Percentiles rank a stretch among this genome's conserved stretches.
Conservation (phyloP, 495 filamentous ascomycete genomes). For the Penicillium flavigenum region DNA sequence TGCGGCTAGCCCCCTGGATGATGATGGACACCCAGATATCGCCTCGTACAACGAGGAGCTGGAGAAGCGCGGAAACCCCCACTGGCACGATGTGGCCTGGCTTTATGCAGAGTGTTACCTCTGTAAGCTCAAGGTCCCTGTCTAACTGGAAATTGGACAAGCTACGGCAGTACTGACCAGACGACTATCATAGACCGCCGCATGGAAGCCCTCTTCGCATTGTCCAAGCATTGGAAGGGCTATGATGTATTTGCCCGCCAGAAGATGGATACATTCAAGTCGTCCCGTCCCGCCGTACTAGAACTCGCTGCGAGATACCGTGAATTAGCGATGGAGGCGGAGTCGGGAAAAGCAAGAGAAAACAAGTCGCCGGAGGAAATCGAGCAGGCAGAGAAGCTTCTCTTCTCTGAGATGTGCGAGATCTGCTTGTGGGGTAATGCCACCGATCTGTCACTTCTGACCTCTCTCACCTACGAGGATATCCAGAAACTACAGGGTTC, state of each 20-base stretch:
- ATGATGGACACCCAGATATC: slow-evolving; percentile 79
- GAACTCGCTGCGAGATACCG: slow-evolving; percentile 80
- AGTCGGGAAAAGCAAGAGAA: slow-evolving; percentile 33
- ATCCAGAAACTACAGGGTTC: slow-evolving; percentile 94
- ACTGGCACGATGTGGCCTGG: slow-evolving; percentile 85
- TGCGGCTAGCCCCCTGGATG: slow-evolving; percentile 63
- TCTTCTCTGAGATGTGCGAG: slow-evolving; percentile 94
- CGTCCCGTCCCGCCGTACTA: slow-evolving; percentile 85
- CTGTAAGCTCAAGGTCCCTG: slow-evolving; percentile 58
- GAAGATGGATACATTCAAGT: slow-evolving; percentile 90
- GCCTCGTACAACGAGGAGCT: slow-evolving; percentile 83
- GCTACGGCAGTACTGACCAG: slow-evolving; percentile 18
- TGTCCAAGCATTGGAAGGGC: slow-evolving; percentile 79
- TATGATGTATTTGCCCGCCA: slow-evolving; percentile 92
- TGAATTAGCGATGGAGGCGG: slow-evolving; percentile 58
- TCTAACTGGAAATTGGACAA: neutral
- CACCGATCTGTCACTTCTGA: slow-evolving; percentile 89
- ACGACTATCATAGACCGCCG: slow-evolving; percentile 54
- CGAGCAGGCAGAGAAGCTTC: slow-evolving; percentile 67
- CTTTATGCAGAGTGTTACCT: slow-evolving; percentile 93
- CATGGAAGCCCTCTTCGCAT: slow-evolving; percentile 70
- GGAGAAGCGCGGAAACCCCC: slow-evolving; percentile 66
- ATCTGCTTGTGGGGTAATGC: slow-evolving; percentile 98
- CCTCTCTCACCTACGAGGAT: slow-evolving; percentile 87
- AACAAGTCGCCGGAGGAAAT: slow-evolving; percentile 47